phyloP scores from a whole-genome alignment of 768 basidiomycete species.

The Boletus sensibilis region DNA sequence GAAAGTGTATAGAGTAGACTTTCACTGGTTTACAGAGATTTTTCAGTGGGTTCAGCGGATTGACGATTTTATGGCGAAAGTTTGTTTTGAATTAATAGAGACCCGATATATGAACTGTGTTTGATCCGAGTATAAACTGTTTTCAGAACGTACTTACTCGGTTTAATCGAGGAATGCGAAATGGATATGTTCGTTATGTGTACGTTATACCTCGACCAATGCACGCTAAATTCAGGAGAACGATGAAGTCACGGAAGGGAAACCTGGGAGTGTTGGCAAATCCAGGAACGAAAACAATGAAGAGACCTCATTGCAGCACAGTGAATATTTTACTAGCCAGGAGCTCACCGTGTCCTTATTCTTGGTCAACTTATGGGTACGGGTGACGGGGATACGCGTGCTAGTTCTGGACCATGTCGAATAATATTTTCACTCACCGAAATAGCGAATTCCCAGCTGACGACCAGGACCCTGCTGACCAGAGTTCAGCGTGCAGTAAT shows the following conservation, averaged over 20 bases:
- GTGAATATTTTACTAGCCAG: neutral
- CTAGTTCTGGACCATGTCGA: neutral
- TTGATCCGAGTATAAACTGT: conserved; percentile 26
- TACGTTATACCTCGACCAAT: conserved; percentile 27
- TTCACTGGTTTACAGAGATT: neutral
- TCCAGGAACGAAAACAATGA: conserved; percentile 1
- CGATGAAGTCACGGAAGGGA: conserved; percentile 20
- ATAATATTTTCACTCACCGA: neutral
- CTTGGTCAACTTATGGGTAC: neutral
- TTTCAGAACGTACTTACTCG: conserved; percentile 15
- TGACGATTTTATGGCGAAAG: conserved; percentile 7
- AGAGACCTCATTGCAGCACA: neutral
- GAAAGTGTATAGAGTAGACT: neutral
- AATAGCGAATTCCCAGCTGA: neutral
- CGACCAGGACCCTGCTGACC: conserved; percentile 1
- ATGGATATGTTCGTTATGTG: conserved; percentile 21
- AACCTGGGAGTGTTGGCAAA: conserved; percentile 1
- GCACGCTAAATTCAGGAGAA: conserved; percentile 26
- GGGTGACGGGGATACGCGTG: neutral
- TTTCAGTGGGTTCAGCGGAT: neutral
- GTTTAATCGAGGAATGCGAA: conserved; percentile 14
- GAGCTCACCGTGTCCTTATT: neutral
- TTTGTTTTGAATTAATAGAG: neutral
- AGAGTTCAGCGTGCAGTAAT: neutral
- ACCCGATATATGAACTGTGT: conserved; percentile 18